Percentiles rank a stretch among this genome's conserved stretches.
These are phyloP conservation scores for Pyrrhoderma lamaoense DNA, from an alignment of 1,284 basidiomycete genomes.

Conservation along the genomic window DNA sequence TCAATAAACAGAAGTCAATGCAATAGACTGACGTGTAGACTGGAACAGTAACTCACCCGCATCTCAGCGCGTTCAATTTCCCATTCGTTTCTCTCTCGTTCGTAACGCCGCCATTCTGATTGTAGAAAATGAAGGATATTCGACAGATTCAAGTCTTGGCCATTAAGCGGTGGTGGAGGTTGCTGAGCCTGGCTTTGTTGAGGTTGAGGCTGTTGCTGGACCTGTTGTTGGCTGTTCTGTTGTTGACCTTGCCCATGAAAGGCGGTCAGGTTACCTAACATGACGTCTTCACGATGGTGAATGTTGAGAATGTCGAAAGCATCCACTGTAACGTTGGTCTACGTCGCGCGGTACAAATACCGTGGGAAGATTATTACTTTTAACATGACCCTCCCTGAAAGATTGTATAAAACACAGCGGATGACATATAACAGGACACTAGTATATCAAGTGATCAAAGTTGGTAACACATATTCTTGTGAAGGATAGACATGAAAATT, in stretches of 20 bases:
- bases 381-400: no score
- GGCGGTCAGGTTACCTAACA: conserved; percentile 42
- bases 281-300: conserved; percentile 6
- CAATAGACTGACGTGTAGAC: conserved; percentile 22
- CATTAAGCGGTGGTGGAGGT: conserved; percentile 67
- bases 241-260: conserved; percentile 40
- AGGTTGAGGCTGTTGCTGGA: conserved; percentile 42
- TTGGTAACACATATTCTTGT: no score
- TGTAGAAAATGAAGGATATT: conserved; percentile 96
- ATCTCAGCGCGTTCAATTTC: conserved; percentile 99
- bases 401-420: neutral
- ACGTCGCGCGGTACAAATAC: no score
- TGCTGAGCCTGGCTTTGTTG: conserved; percentile 57
- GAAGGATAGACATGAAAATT: no score
- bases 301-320: neutral
- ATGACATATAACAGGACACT: no score
- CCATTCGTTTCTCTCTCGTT: conserved; percentile 98
- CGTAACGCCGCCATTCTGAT: conserved; percentile 94
- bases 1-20: conserved; percentile 1
- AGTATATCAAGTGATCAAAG: no score
- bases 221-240: conserved; percentile 44
- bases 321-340: no score
- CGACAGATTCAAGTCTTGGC: conserved; percentile 87
- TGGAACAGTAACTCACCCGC: conserved; percentile 60
- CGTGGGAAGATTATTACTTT: no score